Conservation (phyloP, 2,329 filamentous ascomycete species). For the Botrytis deweyae region DNA sequence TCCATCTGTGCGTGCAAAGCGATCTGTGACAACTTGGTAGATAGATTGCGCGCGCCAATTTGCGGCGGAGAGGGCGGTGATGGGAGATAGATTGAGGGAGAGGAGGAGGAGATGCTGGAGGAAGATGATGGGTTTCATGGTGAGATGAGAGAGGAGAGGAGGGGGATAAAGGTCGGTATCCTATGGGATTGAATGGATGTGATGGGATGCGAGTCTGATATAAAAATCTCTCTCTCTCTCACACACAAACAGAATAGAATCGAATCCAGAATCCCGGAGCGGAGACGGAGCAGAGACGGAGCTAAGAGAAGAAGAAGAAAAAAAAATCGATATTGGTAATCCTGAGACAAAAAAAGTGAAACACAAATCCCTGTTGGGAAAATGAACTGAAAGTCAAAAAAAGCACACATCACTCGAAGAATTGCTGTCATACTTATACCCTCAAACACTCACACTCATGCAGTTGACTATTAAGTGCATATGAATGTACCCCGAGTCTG, state of each 20-base stretch:
- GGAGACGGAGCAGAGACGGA: background rate
- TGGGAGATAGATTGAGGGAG: background rate
- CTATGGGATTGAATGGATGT: background rate
- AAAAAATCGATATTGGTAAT: background rate
- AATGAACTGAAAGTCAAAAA: background rate
- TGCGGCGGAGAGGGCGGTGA: conserved; percentile 30
- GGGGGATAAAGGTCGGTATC: background rate
- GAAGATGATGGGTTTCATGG: background rate
- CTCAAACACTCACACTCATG: background rate
- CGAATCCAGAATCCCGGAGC: accelerated
- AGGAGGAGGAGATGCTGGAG: background rate
- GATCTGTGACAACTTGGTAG: conserved; percentile 47
- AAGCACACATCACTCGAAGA: background rate
- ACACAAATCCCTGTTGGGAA: background rate
- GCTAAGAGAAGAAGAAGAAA: background rate
- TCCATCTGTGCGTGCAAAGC: conserved; percentile 40
- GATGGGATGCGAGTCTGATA: background rate
- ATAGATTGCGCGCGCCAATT: conserved; percentile 45
- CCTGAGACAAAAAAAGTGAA: background rate
- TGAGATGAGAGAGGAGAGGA: background rate
- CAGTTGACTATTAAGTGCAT: too few species aligned
- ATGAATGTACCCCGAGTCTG: background rate
- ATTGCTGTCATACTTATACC: background rate
- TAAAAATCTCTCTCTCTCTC: background rate
- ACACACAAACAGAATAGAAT: too few species aligned